These are phyloP conservation scores for Verticillium dahliae DNA, from an alignment of 2,329 filamentous ascomycete species.

Conservation along the genomic window DNA sequence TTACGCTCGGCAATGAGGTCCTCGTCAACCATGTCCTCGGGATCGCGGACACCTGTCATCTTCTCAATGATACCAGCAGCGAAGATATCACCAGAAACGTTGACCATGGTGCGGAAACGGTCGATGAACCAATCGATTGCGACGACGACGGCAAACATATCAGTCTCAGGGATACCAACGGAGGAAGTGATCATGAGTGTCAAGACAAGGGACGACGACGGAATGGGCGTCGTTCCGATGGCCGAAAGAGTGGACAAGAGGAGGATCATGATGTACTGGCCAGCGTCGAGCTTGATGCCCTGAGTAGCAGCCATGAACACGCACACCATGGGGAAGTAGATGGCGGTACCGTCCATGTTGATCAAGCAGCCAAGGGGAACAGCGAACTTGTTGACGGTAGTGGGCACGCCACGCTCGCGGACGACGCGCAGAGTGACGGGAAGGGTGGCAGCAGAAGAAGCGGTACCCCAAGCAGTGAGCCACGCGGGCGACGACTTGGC, in stretches of 20 bases:
- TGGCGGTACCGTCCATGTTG: conserved; percentile 49
- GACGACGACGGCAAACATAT: conserved; percentile 45
- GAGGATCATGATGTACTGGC: conserved; percentile 41
- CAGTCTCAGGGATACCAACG: conserved; percentile 36
- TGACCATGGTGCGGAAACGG: conserved; percentile 44
- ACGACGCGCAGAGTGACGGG: conserved; percentile 39
- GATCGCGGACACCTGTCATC: conserved; percentile 27
- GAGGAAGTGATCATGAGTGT: conserved; percentile 43
- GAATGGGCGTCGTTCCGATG: conserved; percentile 48
- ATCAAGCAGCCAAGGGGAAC: conserved; percentile 41
- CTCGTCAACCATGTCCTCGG: conserved; percentile 4
- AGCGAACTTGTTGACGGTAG: conserved; percentile 36
- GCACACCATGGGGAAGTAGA: conserved; percentile 47
- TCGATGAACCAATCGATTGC: conserved; percentile 52
- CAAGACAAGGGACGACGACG: conserved; percentile 42
- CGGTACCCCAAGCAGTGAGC: conserved; percentile 48
- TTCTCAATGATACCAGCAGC: conserved; percentile 31
- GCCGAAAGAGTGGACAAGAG: conserved; percentile 43
- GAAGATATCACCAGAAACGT: conserved; percentile 44
- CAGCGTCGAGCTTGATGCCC: conserved; percentile 31
- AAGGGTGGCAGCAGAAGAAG: conserved; percentile 45
- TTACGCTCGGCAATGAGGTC: not conserved
- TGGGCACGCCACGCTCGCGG: conserved; percentile 27
- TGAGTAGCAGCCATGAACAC: conserved; percentile 46
- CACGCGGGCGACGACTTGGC: conserved; percentile 41